Percentiles rank a stretch among this genome's conserved stretches.
phyloP scores from a whole-genome alignment of 768 basidiomycete genomes.

The Boletus speciosus region DNA sequence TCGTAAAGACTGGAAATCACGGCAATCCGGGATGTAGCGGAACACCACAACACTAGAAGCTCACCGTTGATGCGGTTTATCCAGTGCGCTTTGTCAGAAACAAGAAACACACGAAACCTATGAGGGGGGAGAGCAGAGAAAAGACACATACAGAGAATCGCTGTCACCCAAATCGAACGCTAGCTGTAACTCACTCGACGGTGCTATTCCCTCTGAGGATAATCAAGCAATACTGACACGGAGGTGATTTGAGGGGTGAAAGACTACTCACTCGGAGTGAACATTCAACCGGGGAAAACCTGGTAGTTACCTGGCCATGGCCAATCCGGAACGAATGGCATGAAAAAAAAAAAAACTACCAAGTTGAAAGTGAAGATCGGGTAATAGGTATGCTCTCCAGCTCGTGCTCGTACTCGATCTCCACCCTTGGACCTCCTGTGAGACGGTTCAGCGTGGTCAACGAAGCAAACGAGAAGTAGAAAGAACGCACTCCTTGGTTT shows the following conservation, averaged over 20 bases:
- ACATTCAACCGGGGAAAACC: background rate
- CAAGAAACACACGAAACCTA: background rate
- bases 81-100: background rate
- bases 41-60: background rate
- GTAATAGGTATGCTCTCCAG: conserved; percentile 62
- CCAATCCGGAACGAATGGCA: background rate
- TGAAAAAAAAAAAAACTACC: conserved; percentile 37
- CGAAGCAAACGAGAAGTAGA: background rate
- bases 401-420: conserved; percentile 97
- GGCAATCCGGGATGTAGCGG: background rate
- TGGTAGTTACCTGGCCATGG: background rate
- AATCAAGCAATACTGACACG: background rate
- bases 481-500: conserved; percentile 58
- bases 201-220: background rate
- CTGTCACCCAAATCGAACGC: background rate
- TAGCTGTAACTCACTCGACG: background rate
- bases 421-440: conserved; percentile 74
- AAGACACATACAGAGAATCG: background rate
- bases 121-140: background rate
- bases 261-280: background rate
- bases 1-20: background rate
- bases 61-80: background rate
- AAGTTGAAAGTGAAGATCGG: conserved; percentile 49
- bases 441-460: conserved; percentile 12
- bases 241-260: background rate